Evolutionary conservation across 352 stramenopile species (phyloP), one percentile per base, ranked within the genome.

Genomic region (Pythium periplocum): DNA sequence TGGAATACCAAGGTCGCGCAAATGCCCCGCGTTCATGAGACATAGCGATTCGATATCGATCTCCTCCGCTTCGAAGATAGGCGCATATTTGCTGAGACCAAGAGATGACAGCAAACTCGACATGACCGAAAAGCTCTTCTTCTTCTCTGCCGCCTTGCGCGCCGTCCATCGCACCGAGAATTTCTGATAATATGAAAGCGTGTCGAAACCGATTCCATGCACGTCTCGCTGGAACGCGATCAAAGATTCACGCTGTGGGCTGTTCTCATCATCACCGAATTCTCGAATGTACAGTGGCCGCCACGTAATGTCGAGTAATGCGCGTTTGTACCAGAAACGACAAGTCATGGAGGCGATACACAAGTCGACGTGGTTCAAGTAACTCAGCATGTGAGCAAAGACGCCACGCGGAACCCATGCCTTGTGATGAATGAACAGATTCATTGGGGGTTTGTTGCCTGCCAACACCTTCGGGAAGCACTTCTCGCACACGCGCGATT

Each of bases 111-210:
- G 48, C 38, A 94, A 58, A 62, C 76, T 90, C 30, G 73, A 86
- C 84, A 94, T 94, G 38, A 92, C 82, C 47, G 85, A 42, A 50
- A 94, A 94, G 61, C 82, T 93, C 66, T 94, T 94, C 66, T 94
- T 92, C 69, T 90, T 92, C 59, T 91, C 84, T 0, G 82, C 84
- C 31, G 84, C 82, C 37, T 87, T 89, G 44, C 80, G 77, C 12
- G 84, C 80, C 2, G 80, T 84, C 80, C 78, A 93, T 48, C 84
- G 84, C 46, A 94, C 83, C 3, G 78, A 70, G 47, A 86, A 94
- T 55, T 91, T 92, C 51, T 91, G 83, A 61, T 94, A 78, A 68
- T 81, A 94, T 43, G 84, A 88, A 45, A 94, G 54, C 34, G 87
- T 91, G 36, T 94, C 80, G 51, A 91, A 91, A 40, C 80, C 84